Conservation (phyloP, 768 basidiomycete species). For the Goffeauzyma gilvescens region DNA sequence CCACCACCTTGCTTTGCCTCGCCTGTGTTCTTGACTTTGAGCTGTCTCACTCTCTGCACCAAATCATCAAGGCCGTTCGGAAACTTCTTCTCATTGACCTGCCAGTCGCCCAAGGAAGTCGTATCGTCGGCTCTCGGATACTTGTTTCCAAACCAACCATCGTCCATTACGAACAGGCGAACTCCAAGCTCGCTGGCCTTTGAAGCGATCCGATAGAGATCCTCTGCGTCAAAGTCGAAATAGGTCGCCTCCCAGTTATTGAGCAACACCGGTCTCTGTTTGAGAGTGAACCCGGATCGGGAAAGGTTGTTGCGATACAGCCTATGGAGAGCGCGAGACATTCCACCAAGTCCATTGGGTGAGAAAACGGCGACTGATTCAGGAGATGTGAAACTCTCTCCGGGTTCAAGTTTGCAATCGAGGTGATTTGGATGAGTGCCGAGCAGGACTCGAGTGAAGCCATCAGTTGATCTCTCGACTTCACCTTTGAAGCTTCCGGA, state of each 20-base stretch:
- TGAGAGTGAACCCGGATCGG: conserved; percentile 1
- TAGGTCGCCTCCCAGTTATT: conserved; percentile 24
- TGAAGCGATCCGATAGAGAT: conserved; percentile 10
- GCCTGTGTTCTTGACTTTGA: background rate
- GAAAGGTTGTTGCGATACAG: conserved; percentile 15
- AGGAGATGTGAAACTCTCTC: conserved; percentile 14
- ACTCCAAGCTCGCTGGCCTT: conserved; percentile 12
- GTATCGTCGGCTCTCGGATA: conserved; percentile 11
- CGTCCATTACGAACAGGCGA: conserved; percentile 21
- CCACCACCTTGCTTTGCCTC: background rate
- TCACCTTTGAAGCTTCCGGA: conserved; percentile 11
- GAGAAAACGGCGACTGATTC: conserved; percentile 17
- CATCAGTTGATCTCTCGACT: conserved; percentile 10
- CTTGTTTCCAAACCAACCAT: conserved; percentile 21
- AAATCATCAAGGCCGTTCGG: conserved; percentile 13
- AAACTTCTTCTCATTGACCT: conserved; percentile 11
- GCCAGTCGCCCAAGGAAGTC: conserved; percentile 18
- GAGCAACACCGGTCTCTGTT: conserved; percentile 13
- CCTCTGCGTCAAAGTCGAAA: conserved; percentile 13
- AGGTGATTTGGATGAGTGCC: conserved; percentile 19
- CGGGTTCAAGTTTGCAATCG: conserved; percentile 9
- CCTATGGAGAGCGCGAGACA: conserved; percentile 13
- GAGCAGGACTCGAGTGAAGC: conserved; percentile 9
- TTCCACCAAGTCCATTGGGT: conserved; percentile 12
- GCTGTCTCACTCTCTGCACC: conserved; percentile 7